Percentiles rank a stretch among this genome's conserved stretches.
These are phyloP conservation scores for Candida loeiensis DNA, from an alignment of 805 yeast genomes.

Conservation along the genomic window DNA sequence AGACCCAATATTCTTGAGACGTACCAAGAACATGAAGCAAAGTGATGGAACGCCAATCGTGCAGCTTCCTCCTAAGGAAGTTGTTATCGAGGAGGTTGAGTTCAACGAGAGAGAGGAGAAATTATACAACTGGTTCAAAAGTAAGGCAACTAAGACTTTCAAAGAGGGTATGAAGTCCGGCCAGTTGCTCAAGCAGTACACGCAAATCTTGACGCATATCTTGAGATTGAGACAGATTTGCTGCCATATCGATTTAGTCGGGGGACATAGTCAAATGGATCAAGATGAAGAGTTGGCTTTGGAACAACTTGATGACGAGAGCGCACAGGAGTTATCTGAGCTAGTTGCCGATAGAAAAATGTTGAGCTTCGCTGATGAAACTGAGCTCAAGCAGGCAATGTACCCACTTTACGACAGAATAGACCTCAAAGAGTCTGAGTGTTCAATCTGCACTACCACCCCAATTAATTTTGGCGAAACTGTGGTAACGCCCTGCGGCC, in stretches of 20 bases:
- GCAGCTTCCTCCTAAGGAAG: conserved; percentile 70
- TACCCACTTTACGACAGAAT: conserved; percentile 27
- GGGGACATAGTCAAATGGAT: conserved; percentile 49
- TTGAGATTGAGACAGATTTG: conserved; percentile 83
- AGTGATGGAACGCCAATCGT: conserved; percentile 71
- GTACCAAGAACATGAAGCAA: conserved; percentile 83
- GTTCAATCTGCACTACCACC: conserved; percentile 78
- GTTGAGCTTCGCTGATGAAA: conserved; percentile 20
- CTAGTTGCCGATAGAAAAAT: conserved; percentile 8
- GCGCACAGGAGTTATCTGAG: conserved; percentile 5
- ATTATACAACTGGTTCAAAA: conserved; percentile 65
- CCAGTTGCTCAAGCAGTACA: conserved; percentile 64
- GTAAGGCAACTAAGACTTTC: conserved; percentile 62
- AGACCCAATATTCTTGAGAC: conserved; percentile 75
- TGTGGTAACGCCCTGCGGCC: conserved; percentile 75
- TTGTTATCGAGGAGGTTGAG: conserved; percentile 61
- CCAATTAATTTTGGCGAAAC: conserved; percentile 54
- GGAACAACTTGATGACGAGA: conserved; percentile 4
- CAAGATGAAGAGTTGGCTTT: conserved; percentile 29
- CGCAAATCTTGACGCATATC: conserved; percentile 78
- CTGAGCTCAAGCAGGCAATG: conserved; percentile 21
- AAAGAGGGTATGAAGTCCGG: conserved; percentile 60
- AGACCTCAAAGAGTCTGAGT: conserved; percentile 53
- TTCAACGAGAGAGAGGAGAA: conserved; percentile 64
- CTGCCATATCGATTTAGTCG: conserved; percentile 72